Evolutionary conservation across 305 asterid genomes (phyloP).

Genomic region (Solanum hybrid): DNA sequence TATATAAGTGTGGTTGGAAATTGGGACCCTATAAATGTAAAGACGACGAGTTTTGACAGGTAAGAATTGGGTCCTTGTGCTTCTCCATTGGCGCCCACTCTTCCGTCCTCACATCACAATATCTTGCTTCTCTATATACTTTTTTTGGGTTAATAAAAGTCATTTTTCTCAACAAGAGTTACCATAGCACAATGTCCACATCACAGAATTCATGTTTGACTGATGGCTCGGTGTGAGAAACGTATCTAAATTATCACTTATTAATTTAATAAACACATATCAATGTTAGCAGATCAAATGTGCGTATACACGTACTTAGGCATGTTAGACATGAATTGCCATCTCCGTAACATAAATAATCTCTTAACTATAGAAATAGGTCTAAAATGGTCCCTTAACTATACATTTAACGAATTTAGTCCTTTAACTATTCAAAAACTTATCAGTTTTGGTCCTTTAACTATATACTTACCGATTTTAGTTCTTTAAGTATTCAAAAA

Average conservation of each 20-base stretch:
- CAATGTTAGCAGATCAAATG: neutral
- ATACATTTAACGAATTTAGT: no score
- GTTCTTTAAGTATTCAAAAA: no score
- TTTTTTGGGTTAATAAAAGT: neutral
- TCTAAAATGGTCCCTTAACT: no score
- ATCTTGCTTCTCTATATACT: neutral
- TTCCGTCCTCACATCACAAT: neutral
- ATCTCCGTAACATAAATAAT: no score
- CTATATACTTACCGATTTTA: no score
- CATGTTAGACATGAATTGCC: no score
- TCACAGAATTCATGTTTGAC: neutral
- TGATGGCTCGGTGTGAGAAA: fast-evolving
- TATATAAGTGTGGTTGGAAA: conserved; percentile 27
- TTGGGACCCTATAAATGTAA: conserved; percentile 17
- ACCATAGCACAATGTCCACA: neutral
- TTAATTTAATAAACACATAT: no score
- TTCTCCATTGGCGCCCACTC: conserved; percentile 2
- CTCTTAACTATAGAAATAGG: no score
- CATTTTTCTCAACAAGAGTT: neutral
- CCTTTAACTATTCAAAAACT: no score
- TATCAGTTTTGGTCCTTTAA: no score
- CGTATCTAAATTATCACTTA: neutral
- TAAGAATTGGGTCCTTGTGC: conserved; percentile 17
- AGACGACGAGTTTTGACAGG: conserved; percentile 48
- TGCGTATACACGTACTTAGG: neutral